phyloP scores from a whole-genome alignment of 257 asterid genomes.

The Ajuga chamaepitys region DNA sequence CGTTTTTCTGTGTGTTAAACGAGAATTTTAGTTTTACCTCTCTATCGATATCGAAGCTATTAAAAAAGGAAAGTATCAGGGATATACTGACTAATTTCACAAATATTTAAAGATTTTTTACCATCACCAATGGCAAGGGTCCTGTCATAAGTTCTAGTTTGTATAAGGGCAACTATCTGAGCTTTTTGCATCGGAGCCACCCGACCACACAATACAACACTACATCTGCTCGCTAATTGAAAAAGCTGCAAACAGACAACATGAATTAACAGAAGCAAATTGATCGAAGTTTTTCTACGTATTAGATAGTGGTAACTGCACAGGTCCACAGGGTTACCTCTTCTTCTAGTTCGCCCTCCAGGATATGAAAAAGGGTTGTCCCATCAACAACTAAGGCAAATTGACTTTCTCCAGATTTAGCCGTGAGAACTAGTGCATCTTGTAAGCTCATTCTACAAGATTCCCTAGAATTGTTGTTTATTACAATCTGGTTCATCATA shows the following conservation, averaged over 20 bases:
- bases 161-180: slow-evolving; percentile 90
- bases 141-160: slow-evolving; percentile 75
- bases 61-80: no score
- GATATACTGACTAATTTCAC: no score
- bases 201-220: slow-evolving; percentile 87
- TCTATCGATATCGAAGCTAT: no score
- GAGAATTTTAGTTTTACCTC: no score
- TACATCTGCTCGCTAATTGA: slow-evolving; percentile 69
- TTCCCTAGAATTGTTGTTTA: slow-evolving; percentile 66
- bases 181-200: slow-evolving; percentile 98
- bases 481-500: slow-evolving; percentile 66
- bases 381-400: slow-evolving; percentile 88
- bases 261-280: slow-evolving; percentile 6
- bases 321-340: slow-evolving; percentile 43
- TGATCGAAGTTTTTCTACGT: not conserved
- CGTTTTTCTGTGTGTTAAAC: no score
- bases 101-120: no score
- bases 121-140: slow-evolving; percentile 99
- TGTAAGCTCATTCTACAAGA: slow-evolving; percentile 69
- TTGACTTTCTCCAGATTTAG: slow-evolving; percentile 23
- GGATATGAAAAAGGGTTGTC: slow-evolving; percentile 85
- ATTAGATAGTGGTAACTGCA: slow-evolving; percentile 13
- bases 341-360: slow-evolving; percentile 87
- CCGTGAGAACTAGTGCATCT: slow-evolving; percentile 46
- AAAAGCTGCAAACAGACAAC: slow-evolving; percentile 57